A percentile compares a stretch with the other conserved stretches of the same genome.
Evolutionary conservation across 495 filamentous ascomycete species (phyloP).

Genomic region (Bacidia rubella): DNA sequence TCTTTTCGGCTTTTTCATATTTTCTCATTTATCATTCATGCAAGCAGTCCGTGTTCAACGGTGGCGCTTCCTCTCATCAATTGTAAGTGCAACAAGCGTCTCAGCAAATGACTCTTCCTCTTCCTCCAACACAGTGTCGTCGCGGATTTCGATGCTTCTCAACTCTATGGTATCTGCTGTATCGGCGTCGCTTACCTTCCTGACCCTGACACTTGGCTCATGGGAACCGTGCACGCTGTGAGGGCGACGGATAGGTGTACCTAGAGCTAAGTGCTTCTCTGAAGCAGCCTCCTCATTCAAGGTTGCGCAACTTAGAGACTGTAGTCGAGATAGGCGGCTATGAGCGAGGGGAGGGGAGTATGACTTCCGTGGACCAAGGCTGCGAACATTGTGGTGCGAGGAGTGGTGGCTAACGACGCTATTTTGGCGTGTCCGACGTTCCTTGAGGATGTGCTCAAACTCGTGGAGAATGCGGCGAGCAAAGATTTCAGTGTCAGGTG

Average conservation of each 20-base stretch:
- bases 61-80: constrained; percentile 11
- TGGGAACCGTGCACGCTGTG: not conserved
- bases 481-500: constrained; percentile 38
- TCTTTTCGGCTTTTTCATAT: too few species aligned
- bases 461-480: constrained; percentile 34
- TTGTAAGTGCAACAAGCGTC: constrained; percentile 13
- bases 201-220: constrained; percentile 3
- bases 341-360: constrained; percentile 16
- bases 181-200: not conserved
- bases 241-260: not conserved
- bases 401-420: constrained; percentile 21
- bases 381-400: constrained; percentile 3
- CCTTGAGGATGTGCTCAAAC: constrained; percentile 23
- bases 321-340: constrained; percentile 2
- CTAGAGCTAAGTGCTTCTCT: constrained; percentile 7
- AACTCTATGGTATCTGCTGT: not conserved
- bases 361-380: constrained; percentile 19
- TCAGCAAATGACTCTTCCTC: constrained; percentile 19
- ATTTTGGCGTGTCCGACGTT: constrained; percentile 1
- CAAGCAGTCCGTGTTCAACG: not conserved
- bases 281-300: constrained; percentile 22
- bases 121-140: not conserved
- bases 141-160: not conserved
- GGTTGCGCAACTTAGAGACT: not conserved
- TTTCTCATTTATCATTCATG: too few species aligned